Evolutionary conservation across 495 filamentous ascomycete species (phyloP).

Genomic region (Aspergillus ostianus): DNA sequence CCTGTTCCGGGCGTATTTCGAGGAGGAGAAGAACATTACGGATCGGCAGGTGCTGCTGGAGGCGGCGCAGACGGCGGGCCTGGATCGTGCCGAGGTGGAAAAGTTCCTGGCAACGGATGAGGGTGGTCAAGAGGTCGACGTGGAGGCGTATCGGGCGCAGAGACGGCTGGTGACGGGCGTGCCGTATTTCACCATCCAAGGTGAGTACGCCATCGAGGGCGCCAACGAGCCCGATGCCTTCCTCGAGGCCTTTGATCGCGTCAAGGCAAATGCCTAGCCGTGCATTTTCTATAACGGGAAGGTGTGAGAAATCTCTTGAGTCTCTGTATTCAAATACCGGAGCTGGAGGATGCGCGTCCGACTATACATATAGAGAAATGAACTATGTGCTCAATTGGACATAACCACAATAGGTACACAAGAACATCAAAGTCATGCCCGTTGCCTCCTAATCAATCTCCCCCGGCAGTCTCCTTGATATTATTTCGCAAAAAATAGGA

Average conservation of each 20-base stretch:
- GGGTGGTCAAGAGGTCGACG: conserved; percentile 69
- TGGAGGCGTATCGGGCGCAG: conserved; percentile 61
- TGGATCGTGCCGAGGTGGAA: conserved; percentile 58
- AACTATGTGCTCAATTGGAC: not conserved
- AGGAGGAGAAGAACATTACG: conserved; percentile 76
- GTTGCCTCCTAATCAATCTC: not conserved
- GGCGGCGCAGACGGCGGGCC: conserved; percentile 61
- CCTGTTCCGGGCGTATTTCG: conserved; percentile 73
- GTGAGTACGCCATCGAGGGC: conserved; percentile 59
- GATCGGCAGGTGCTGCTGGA: conserved; percentile 55
- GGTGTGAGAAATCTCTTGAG: not conserved
- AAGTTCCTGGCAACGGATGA: conserved; percentile 60
- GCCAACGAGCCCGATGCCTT: conserved; percentile 62
- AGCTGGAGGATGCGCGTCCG: not conserved
- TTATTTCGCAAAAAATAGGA: not conserved
- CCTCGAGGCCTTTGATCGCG: conserved; percentile 52
- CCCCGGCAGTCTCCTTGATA: not conserved
- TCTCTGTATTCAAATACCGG: not conserved
- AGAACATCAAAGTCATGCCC: not conserved
- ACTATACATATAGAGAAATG: not conserved
- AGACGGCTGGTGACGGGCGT: conserved; percentile 63
- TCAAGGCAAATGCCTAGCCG: conserved; percentile 30
- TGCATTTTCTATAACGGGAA: not conserved
- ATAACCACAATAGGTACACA: not conserved
- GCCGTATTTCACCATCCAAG: conserved; percentile 71